Evolutionary conservation across 2,329 filamentous ascomycete species (phyloP).

Genomic region (Corniculantispora saksenae): DNA sequence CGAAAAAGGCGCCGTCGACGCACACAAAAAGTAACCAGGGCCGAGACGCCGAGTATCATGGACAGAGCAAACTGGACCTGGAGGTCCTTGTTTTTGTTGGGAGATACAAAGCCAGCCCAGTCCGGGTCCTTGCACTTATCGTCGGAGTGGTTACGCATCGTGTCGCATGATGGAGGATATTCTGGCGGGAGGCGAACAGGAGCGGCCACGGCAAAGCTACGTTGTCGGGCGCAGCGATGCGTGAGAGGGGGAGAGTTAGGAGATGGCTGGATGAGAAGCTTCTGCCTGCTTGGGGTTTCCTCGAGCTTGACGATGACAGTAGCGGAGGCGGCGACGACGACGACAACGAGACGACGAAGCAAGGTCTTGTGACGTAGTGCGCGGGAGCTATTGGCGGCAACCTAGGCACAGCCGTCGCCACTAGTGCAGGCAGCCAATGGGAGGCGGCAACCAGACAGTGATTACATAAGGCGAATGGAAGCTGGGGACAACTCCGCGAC

Average conservation of each 20-base stretch:
- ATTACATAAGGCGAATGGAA: constrained; percentile 1
- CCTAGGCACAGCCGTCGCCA: constrained; percentile 2
- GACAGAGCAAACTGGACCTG: constrained; percentile 73
- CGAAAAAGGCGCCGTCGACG: constrained; percentile 30
- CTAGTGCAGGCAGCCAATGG: neutral
- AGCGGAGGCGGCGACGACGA: neutral
- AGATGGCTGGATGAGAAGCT: neutral
- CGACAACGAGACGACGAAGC: neutral
- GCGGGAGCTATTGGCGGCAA: neutral
- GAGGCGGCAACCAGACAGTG: neutral
- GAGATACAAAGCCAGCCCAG: constrained; percentile 8
- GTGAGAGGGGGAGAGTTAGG: neutral
- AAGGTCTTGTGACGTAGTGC: constrained; percentile 14
- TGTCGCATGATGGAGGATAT: constrained; percentile 5
- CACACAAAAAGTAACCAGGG: constrained; percentile 78
- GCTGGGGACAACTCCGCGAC: neutral
- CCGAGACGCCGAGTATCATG: constrained; percentile 65
- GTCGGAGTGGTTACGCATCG: constrained; percentile 22
- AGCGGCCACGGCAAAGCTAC: neutral
- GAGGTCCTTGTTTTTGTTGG: constrained; percentile 43
- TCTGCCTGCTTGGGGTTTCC: too few relatives aligned
- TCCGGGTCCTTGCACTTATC: constrained; percentile 28
- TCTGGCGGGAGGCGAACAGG: neutral
- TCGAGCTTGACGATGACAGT: neutral
- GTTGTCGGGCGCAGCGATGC: constrained; percentile 2